Evolutionary conservation across 768 basidiomycete genomes (phyloP).

Genomic region (Amanita molliuscula): DNA sequence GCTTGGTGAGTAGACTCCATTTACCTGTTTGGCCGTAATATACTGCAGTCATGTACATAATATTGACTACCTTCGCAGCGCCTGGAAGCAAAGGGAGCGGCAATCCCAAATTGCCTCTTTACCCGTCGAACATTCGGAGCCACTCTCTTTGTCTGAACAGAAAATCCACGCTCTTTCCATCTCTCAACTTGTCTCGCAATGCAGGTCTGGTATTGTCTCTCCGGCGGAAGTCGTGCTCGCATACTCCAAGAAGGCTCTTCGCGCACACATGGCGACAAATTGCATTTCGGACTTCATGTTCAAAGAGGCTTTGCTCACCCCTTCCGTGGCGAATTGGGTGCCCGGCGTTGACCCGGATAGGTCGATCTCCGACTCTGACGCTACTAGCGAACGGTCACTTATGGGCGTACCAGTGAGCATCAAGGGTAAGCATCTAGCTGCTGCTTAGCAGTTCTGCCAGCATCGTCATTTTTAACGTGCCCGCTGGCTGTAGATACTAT

Average conservation of each 20-base stretch:
- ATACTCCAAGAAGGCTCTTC: slow-evolving; percentile 45
- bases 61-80: slow-evolving; percentile 16
- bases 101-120: slow-evolving; percentile 32
- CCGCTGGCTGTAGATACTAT: slow-evolving; percentile 25
- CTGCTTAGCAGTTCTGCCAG: not conserved
- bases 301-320: slow-evolving; percentile 27
- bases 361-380: slow-evolving; percentile 19
- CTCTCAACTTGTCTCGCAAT: slow-evolving; percentile 33
- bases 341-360: slow-evolving; percentile 25
- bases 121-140: slow-evolving; percentile 24
- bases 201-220: slow-evolving; percentile 28
- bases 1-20: slow-evolving; percentile 24
- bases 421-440: slow-evolving; percentile 36
- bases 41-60: slow-evolving; percentile 1
- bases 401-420: slow-evolving; percentile 62
- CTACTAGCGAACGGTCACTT: slow-evolving; percentile 32
- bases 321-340: slow-evolving; percentile 28
- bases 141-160: slow-evolving; percentile 33
- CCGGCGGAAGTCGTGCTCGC: slow-evolving; percentile 34
- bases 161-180: slow-evolving; percentile 41
- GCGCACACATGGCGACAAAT: slow-evolving; percentile 49
- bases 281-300: slow-evolving; percentile 64
- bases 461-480: slow-evolving; percentile 6
- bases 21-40: not conserved
- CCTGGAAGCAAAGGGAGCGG: slow-evolving; percentile 34